Evolutionary conservation across 2,329 filamentous ascomycete species (phyloP).

Genomic region (Fusarium azukiicola): DNA sequence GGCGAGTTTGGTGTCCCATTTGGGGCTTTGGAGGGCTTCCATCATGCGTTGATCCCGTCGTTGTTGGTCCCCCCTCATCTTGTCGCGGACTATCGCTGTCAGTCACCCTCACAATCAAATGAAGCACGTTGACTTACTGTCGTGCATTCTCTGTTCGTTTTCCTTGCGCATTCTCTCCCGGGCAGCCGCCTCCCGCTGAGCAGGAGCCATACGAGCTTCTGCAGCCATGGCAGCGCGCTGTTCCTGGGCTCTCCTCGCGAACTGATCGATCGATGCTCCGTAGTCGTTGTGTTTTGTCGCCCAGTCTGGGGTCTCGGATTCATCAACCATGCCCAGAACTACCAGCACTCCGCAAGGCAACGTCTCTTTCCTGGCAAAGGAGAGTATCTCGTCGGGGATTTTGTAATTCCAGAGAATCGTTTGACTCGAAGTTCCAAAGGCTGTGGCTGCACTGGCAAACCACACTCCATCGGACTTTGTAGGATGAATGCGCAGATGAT

Average conservation of each 20-base stretch:
- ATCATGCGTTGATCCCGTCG: constrained; percentile 68
- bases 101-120: constrained; percentile 14
- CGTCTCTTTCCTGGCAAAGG: constrained; percentile 73
- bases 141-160: constrained; percentile 68
- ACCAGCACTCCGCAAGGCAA: constrained; percentile 81
- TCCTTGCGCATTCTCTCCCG: constrained; percentile 67
- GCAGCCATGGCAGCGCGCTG: constrained; percentile 65
- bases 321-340: constrained; percentile 72
- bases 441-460: constrained; percentile 78
- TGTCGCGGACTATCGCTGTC: constrained; percentile 65
- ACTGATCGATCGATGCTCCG: constrained; percentile 56
- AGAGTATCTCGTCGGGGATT: constrained; percentile 74
- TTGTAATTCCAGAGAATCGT: constrained; percentile 81
- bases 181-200: constrained; percentile 65
- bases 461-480: constrained; percentile 69
- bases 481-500: constrained; percentile 67
- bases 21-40: constrained; percentile 75
- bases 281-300: constrained; percentile 66
- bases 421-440: constrained; percentile 74
- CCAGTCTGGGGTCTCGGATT: constrained; percentile 77
- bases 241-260: constrained; percentile 64
- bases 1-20: constrained; percentile 72
- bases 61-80: constrained; percentile 62
- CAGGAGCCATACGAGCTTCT: constrained; percentile 68
- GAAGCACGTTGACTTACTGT: constrained; percentile 61